These are phyloP conservation scores for Candida silvicultrix DNA, from an alignment of 805 yeast species.

Conservation along the genomic window DNA sequence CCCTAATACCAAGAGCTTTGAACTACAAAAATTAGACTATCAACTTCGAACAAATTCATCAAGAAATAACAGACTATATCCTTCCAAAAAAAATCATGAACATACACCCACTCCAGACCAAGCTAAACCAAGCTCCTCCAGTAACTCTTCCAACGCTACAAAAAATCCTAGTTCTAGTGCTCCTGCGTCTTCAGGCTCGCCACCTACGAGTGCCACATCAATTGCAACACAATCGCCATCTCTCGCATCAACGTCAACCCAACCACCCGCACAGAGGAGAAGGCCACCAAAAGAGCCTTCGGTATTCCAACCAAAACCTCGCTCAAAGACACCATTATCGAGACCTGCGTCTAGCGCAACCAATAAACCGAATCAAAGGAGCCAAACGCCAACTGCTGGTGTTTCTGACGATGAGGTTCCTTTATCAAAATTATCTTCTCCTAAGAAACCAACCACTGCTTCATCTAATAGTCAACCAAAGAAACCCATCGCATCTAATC, in stretches of 20 bases:
- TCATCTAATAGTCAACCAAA: not conserved
- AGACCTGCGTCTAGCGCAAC: not conserved
- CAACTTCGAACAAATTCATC: conserved; percentile 6
- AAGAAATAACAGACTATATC: conserved; percentile 1
- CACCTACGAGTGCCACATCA: not conserved
- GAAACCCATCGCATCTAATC: not conserved
- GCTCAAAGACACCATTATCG: conserved; percentile 12
- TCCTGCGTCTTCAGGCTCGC: not conserved
- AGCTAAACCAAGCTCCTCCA: not conserved
- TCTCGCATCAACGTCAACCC: not conserved
- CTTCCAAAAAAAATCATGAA: conserved; percentile 1
- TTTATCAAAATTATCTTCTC: conserved; percentile 4
- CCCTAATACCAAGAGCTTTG: conserved; percentile 9
- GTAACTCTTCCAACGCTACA: not conserved
- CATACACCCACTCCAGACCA: not conserved
- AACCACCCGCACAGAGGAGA: conserved; percentile 4
- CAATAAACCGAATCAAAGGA: not conserved
- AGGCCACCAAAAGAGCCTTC: conserved; percentile 15
- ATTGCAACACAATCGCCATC: not conserved
- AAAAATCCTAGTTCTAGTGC: not conserved
- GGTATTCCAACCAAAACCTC: conserved; percentile 18
- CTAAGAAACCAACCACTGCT: not conserved
- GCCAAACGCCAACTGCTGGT: not conserved
- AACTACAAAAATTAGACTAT: conserved; percentile 11
- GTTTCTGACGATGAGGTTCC: conserved; percentile 13